These are phyloP conservation scores for Chlorella vulgaris DNA, from an alignment of 139 green algal genomes.

Conservation along the genomic window DNA sequence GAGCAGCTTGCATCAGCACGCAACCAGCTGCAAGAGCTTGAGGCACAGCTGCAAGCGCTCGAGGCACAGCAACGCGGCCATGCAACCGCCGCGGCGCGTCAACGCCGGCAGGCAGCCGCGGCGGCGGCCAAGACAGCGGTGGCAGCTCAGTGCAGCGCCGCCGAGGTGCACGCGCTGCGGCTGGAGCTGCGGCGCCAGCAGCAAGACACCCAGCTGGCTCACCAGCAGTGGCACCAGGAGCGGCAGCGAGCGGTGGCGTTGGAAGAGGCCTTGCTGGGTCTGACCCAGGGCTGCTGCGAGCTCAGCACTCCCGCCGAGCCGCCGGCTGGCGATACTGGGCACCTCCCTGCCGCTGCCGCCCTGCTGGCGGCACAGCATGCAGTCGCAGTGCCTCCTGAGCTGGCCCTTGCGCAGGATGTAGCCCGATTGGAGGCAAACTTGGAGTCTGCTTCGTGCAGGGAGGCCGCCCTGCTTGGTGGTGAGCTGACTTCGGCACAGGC, in stretches of 20 bases:
- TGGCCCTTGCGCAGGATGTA: no score
- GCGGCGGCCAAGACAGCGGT: not conserved
- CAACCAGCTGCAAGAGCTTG: not conserved
- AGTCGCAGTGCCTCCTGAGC: not conserved
- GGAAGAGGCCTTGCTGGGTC: not conserved
- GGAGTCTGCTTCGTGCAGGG: no score
- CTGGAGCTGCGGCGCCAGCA: not conserved
- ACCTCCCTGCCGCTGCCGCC: no score
- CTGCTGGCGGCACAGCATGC: not conserved
- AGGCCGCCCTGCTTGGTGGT: no score
- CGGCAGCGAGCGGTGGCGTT: not conserved
- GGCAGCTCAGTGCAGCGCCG: no score
- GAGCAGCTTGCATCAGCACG: not conserved
- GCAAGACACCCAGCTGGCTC: not conserved
- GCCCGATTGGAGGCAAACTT: no score
- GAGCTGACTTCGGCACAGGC: no score
- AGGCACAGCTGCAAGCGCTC: not conserved
- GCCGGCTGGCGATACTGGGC: no score
- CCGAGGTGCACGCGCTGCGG: not conserved
- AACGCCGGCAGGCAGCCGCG: no score
- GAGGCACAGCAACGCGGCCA: not conserved
- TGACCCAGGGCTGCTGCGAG: not conserved
- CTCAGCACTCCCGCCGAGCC: no score
- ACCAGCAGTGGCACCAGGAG: not conserved
- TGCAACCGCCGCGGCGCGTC: not conserved